Evolutionary conservation across 352 stramenopile species (phyloP).

Genomic region (Phytophthora brassicae): DNA sequence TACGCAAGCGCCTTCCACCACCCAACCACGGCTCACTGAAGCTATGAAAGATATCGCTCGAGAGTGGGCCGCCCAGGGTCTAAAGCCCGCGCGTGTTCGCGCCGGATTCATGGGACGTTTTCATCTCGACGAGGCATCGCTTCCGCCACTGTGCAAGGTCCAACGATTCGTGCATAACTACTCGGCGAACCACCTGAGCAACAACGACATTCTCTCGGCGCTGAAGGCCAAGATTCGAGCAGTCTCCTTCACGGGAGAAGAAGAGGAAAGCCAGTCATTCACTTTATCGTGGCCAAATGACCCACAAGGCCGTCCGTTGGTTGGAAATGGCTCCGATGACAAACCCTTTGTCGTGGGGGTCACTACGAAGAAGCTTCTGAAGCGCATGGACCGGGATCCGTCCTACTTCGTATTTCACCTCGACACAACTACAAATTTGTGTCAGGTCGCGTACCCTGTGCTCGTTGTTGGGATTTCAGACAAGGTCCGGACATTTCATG

Average conservation of each 20-base stretch:
- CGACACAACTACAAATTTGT: constrained; percentile 23
- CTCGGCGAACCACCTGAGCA: background rate
- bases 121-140: background rate
- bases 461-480: constrained; percentile 26
- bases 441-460: constrained; percentile 13
- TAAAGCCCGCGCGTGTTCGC: background rate
- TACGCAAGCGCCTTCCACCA: background rate
- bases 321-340: constrained; percentile 3
- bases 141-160: background rate
- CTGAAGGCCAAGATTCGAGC: background rate
- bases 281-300: background rate
- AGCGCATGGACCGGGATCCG: background rate
- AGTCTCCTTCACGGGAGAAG: background rate
- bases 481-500: constrained; percentile 16
- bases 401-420: constrained; percentile 10
- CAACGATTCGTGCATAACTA: background rate
- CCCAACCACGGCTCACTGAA: background rate
- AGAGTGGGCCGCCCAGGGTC: background rate
- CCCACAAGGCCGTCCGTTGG: background rate
- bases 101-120: background rate
- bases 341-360: constrained; percentile 4
- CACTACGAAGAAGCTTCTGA: background rate
- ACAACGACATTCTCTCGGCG: background rate
- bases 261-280: background rate
- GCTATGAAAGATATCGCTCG: background rate